Evolutionary conservation across 1,284 basidiomycete species (phyloP).

Genomic region (Takashimella koratensis): DNA sequence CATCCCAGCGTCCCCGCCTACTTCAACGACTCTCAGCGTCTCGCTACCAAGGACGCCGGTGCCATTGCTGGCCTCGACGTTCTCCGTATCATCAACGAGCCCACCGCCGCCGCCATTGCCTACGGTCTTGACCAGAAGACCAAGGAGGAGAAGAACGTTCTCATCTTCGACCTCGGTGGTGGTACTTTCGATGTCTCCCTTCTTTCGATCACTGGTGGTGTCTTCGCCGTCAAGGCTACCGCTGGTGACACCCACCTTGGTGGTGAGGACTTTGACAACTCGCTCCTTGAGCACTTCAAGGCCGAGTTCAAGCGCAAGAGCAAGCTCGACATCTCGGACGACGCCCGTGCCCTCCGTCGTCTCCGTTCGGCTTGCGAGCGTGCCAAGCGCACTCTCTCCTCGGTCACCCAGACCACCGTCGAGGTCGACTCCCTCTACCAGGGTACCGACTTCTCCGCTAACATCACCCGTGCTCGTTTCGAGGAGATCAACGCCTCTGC

Average conservation of each 20-base stretch:
- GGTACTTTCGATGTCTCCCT: conserved; percentile 69
- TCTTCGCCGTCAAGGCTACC: conserved; percentile 67
- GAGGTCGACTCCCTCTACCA: conserved; percentile 98
- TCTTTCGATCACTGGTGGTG: conserved; percentile 60
- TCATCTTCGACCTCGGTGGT: conserved; percentile 99
- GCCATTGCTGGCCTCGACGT: conserved; percentile 63
- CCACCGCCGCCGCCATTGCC: conserved; percentile 54
- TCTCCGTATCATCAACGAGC: conserved; percentile 67
- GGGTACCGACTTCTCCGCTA: conserved; percentile 84
- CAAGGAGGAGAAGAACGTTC: conserved; percentile 92
- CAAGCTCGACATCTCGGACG: conserved; percentile 88
- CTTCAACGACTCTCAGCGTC: conserved; percentile 67
- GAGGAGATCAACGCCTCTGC: conserved; percentile 94
- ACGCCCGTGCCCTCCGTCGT: conserved; percentile 91
- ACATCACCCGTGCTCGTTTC: conserved; percentile 97
- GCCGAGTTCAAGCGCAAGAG: conserved; percentile 67
- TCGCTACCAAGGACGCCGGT: conserved; percentile 62
- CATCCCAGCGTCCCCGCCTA: conserved; percentile 62
- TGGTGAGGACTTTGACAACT: conserved; percentile 99
- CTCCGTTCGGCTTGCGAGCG: conserved; percentile 96
- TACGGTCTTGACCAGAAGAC: conserved; percentile 67
- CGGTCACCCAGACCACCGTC: conserved; percentile 95
- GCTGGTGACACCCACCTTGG: conserved; percentile 98
- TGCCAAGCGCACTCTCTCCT: conserved; percentile 97
- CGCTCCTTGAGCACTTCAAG: conserved; percentile 81